A percentile compares a stretch with the other conserved stretches of the same genome.
Evolutionary conservation across 768 basidiomycete species (phyloP).

Genomic region (Lyophyllum atratum): DNA sequence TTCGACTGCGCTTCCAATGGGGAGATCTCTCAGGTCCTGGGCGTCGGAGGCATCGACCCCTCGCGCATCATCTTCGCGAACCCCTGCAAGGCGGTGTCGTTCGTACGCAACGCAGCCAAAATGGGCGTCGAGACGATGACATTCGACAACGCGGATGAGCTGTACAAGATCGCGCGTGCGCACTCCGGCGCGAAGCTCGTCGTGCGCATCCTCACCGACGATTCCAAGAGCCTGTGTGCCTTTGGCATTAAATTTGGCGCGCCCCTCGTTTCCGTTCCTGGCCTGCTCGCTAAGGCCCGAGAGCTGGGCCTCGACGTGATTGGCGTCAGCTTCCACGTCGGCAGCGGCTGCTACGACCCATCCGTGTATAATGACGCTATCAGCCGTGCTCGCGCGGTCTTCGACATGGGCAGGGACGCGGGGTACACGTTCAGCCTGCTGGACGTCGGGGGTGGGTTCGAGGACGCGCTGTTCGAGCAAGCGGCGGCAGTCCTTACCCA

Average conservation of each 20-base stretch:
- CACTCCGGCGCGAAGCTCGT: slow-evolving; percentile 86
- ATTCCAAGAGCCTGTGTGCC: slow-evolving; percentile 91
- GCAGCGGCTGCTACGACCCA: slow-evolving; percentile 95
- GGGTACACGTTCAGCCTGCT: slow-evolving; percentile 85
- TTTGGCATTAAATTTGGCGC: slow-evolving; percentile 98
- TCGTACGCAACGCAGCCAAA: slow-evolving; percentile 83
- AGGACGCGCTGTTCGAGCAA: slow-evolving; percentile 80
- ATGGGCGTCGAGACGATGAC: slow-evolving; percentile 91
- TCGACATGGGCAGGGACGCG: slow-evolving; percentile 80
- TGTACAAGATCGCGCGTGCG: slow-evolving; percentile 85
- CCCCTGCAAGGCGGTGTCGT: slow-evolving; percentile 96
- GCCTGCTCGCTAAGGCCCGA: slow-evolving; percentile 75
- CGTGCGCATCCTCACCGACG: slow-evolving; percentile 96
- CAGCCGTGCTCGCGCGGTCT: slow-evolving; percentile 76
- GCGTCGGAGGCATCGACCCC: slow-evolving; percentile 72
- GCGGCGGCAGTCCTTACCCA: slow-evolving; percentile 71
- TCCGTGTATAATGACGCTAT: slow-evolving; percentile 89
- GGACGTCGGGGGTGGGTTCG: slow-evolving; percentile 97
- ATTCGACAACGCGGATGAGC: slow-evolving; percentile 96
- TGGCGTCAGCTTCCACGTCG: slow-evolving; percentile 97
- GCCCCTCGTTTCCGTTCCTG: slow-evolving; percentile 75
- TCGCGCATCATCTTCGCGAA: slow-evolving; percentile 95
- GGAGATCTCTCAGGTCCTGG: slow-evolving; percentile 84
- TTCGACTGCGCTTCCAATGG: slow-evolving; percentile 98
- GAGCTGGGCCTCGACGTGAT: slow-evolving; percentile 83